Percentiles rank a stretch among this genome's conserved stretches.
Conservation (phyloP, 495 filamentous ascomycete genomes). For the Hamigera avellanea region DNA sequence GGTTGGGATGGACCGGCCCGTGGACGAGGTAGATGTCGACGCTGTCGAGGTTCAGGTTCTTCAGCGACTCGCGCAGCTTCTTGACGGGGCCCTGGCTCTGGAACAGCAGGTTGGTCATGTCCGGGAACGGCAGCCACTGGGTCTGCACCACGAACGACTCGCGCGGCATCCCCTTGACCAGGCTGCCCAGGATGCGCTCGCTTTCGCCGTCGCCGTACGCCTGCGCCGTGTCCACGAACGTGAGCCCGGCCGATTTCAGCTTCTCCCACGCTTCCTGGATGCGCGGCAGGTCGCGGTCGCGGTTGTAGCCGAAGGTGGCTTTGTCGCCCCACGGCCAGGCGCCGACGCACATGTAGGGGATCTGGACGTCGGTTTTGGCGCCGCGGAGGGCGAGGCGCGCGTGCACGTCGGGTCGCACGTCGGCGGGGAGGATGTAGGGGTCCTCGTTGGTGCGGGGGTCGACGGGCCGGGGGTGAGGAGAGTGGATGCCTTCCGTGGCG, state of each 20-base stretch:
- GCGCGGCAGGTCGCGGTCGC: conserved; percentile 13
- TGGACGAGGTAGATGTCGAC: conserved; percentile 75
- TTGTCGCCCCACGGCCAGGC: conserved; percentile 34
- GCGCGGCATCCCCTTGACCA: conserved; percentile 21
- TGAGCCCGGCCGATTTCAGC: conserved; percentile 15
- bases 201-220: conserved; percentile 27
- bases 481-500: conserved; percentile 19
- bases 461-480: conserved; percentile 13
- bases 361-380: conserved; percentile 12
- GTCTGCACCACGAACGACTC: conserved; percentile 19
- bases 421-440: conserved; percentile 10
- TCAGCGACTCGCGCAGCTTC: conserved; percentile 26
- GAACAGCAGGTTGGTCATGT: conserved; percentile 1
- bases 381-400: conserved; percentile 10
- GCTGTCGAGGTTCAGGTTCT: conserved; percentile 59
- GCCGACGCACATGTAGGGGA: conserved; percentile 23
- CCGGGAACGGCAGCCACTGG: conserved; percentile 8
- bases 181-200: conserved; percentile 23
- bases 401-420: conserved; percentile 8
- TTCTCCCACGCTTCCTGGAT: conserved; percentile 24
- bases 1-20: conserved; percentile 30
- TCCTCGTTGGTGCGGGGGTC: conserved; percentile 12
- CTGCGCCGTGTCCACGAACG: conserved; percentile 31
- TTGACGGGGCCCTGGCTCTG: conserved; percentile 10
- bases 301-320: conserved; percentile 23